A percentile compares a stretch with the other conserved stretches of the same genome.
phyloP scores from a whole-genome alignment of 345 rosid species.

The Acer campestre region DNA sequence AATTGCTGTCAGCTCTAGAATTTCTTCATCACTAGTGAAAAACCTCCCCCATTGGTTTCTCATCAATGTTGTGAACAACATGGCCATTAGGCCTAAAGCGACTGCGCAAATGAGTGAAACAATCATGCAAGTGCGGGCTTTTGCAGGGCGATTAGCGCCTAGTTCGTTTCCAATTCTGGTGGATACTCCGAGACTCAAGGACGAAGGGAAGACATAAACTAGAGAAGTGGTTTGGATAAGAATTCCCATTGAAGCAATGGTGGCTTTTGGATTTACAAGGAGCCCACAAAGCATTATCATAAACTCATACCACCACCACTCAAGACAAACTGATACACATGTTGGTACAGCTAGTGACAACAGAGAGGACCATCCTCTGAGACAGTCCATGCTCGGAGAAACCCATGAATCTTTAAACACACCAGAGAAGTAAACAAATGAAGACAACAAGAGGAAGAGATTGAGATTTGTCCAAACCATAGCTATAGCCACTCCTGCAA shows the following conservation, averaged over 20 bases:
- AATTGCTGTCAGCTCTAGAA: slow-evolving; percentile 69
- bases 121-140: slow-evolving; percentile 78
- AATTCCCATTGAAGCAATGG: slow-evolving; percentile 95
- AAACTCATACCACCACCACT: slow-evolving; percentile 99
- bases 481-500: slow-evolving; percentile 85
- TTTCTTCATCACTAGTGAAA: slow-evolving; percentile 69
- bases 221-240: slow-evolving; percentile 90
- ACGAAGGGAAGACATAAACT: slow-evolving; percentile 88
- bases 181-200: slow-evolving; percentile 90
- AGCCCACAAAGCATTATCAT: slow-evolving; percentile 93
- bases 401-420: slow-evolving; percentile 85
- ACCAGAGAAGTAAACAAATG: slow-evolving; percentile 70
- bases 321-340: slow-evolving; percentile 90
- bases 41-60: slow-evolving; percentile 85
- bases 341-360: slow-evolving; percentile 88
- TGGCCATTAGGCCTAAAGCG: slow-evolving; percentile 69
- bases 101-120: slow-evolving; percentile 64
- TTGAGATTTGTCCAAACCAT: slow-evolving; percentile 92
- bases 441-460: slow-evolving; percentile 63
- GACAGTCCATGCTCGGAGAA: slow-evolving; percentile 67
- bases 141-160: slow-evolving; percentile 79
- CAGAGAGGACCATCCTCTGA: slow-evolving; percentile 85
- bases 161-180: slow-evolving; percentile 89
- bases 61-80: slow-evolving; percentile 67
- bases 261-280: slow-evolving; percentile 77